These are phyloP conservation scores for Xerocomellus chrysenteron DNA, from an alignment of 768 basidiomycete species.

Conservation along the genomic window DNA sequence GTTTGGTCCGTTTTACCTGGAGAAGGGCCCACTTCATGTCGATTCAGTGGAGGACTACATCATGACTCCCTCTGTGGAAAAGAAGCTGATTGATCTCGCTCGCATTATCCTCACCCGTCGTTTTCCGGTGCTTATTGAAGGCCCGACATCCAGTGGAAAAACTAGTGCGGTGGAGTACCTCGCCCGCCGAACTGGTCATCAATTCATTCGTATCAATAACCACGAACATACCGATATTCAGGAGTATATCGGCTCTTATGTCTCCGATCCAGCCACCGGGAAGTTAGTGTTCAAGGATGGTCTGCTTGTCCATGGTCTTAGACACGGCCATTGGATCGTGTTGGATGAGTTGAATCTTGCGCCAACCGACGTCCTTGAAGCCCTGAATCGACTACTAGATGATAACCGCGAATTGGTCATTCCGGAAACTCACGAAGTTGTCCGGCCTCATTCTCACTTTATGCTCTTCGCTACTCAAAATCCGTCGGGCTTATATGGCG, in stretches of 20 bases:
- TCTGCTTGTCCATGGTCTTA: conserved; percentile 86
- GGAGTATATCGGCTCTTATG: conserved; percentile 95
- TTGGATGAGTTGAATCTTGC: conserved; percentile 97
- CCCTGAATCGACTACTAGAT: conserved; percentile 92
- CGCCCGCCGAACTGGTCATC: conserved; percentile 89
- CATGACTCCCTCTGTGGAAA: conserved; percentile 92
- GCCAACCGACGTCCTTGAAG: conserved; percentile 96
- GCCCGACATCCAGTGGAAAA: conserved; percentile 96
- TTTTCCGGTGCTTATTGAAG: conserved; percentile 96
- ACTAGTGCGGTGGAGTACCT: conserved; percentile 97
- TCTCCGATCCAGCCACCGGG: conserved; percentile 90
- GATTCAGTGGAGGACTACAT: conserved; percentile 80
- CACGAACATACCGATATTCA: conserved; percentile 99
- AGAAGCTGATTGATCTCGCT: conserved; percentile 92
- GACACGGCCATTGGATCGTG: conserved; percentile 95
- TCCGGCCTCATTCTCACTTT: conserved; percentile 92
- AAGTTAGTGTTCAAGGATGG: conserved; percentile 95
- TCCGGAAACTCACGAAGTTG: conserved; percentile 93
- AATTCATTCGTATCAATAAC: conserved; percentile 97
- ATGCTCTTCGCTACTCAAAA: conserved; percentile 99
- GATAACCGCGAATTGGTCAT: conserved; percentile 96
- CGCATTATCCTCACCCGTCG: conserved; percentile 84
- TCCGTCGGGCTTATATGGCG: conserved; percentile 93
- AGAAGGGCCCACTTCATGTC: conserved; percentile 66
- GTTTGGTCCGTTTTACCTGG: conserved; percentile 89